phyloP scores from a whole-genome alignment of 2,329 filamentous ascomycete genomes.

The Paraphaeosphaeria minitans region DNA sequence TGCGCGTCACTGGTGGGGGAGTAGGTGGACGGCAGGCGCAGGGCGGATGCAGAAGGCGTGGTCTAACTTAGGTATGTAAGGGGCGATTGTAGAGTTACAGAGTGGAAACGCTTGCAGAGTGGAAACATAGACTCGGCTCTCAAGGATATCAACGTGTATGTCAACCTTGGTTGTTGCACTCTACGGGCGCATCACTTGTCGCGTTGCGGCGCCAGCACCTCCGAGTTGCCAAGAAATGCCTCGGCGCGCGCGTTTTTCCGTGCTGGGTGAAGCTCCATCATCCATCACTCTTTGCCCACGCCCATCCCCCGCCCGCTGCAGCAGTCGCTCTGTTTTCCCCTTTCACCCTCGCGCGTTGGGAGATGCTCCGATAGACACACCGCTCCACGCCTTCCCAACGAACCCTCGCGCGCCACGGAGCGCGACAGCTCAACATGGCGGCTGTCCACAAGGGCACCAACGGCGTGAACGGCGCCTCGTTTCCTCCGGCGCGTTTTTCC shows the following conservation, averaged over 20 bases:
- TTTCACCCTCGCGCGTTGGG: background rate
- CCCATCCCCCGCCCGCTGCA: background rate
- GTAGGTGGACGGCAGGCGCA: constrained; percentile 1
- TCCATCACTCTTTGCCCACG: constrained; percentile 10
- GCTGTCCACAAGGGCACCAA: constrained; percentile 55
- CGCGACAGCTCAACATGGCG: constrained; percentile 52
- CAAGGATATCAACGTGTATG: background rate
- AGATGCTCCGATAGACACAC: constrained; percentile 7
- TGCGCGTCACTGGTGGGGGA: constrained; percentile 1
- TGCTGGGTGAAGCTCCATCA: background rate
- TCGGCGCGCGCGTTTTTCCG: constrained; percentile 1
- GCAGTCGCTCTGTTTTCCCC: background rate
- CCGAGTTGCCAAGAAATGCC: background rate
- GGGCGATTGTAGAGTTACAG: background rate
- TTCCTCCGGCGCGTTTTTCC: constrained; percentile 58
- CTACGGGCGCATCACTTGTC: background rate
- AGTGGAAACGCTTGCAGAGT: background rate
- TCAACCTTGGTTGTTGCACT: background rate
- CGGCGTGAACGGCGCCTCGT: constrained; percentile 56
- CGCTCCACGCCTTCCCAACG: constrained; percentile 7
- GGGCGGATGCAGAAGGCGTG: background rate
- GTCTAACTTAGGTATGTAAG: background rate
- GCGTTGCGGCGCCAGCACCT: constrained; percentile 2
- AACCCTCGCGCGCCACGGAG: constrained; percentile 17
- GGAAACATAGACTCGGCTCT: background rate